These are phyloP conservation scores for Suillus placidus DNA, from an alignment of 768 basidiomycete species.

Conservation along the genomic window DNA sequence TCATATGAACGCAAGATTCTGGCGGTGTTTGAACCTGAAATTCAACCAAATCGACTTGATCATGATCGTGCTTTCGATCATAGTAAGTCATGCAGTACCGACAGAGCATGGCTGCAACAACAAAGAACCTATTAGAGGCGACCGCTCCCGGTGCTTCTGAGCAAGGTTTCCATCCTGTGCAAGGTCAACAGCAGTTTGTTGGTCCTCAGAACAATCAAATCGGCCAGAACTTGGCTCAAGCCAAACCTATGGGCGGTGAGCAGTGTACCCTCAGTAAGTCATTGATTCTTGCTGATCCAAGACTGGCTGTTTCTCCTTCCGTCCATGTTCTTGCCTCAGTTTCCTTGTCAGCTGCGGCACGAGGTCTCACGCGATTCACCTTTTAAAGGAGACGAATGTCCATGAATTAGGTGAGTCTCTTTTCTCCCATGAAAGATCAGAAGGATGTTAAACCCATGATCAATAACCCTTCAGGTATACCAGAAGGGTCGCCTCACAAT, in stretches of 20 bases:
- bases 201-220: constrained; percentile 34
- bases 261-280: no score
- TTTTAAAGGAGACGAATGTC: no score
- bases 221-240: constrained; percentile 31
- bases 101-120: constrained; percentile 40
- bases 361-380: no score
- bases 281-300: no score
- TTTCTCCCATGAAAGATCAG: constrained; percentile 34
- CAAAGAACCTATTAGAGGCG: constrained; percentile 33
- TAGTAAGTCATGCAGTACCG: constrained; percentile 33
- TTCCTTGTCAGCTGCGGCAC: no score
- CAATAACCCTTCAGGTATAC: constrained; percentile 31
- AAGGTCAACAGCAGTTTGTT: constrained; percentile 38
- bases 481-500: constrained; percentile 49
- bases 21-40: no score
- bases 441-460: constrained; percentile 38
- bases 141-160: constrained; percentile 40
- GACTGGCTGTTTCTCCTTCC: no score
- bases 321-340: no score
- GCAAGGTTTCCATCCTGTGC: constrained; percentile 42
- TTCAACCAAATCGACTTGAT: no score
- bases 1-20: no score
- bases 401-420: no score
- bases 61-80: no score
- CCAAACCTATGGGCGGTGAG: constrained; percentile 42